Conservation (phyloP, 768 basidiomycete genomes). For the Trametes villosa region DNA sequence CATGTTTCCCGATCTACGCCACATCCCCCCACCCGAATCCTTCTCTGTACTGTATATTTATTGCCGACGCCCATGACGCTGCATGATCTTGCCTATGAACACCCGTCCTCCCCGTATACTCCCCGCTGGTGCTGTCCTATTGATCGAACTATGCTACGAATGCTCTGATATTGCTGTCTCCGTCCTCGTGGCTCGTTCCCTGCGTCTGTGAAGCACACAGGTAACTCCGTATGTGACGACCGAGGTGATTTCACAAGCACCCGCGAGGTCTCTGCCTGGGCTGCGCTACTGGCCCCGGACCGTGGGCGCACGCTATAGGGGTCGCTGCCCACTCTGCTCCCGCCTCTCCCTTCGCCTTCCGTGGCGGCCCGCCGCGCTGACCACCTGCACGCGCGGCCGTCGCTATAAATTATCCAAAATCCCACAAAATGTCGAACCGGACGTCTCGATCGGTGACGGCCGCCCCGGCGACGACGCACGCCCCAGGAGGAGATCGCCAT, state of each 20-base stretch:
- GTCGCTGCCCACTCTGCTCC: constrained; percentile 8
- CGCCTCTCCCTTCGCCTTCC: constrained; percentile 8
- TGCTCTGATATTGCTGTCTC: constrained; percentile 13
- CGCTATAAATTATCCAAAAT: constrained; percentile 27
- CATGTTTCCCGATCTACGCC: background rate
- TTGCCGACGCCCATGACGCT: constrained; percentile 18
- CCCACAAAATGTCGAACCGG: constrained; percentile 32
- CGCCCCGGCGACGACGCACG: no score
- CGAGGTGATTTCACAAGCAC: constrained; percentile 16
- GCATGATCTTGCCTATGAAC: constrained; percentile 20
- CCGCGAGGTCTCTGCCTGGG: background rate
- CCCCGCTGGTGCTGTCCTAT: background rate
- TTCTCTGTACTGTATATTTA: constrained; percentile 21
- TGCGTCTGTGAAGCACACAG: constrained; percentile 28
- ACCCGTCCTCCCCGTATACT: background rate
- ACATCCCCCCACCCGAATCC: constrained; percentile 1
- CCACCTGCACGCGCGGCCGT: constrained; percentile 8
- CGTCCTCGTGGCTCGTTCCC: constrained; percentile 21
- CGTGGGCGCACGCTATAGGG: constrained; percentile 19
- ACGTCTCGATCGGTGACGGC: constrained; percentile 9
- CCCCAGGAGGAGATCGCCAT: constrained; percentile 18
- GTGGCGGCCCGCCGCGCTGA: constrained; percentile 11
- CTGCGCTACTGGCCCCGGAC: constrained; percentile 15
- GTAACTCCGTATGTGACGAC: constrained; percentile 24
- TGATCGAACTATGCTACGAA: constrained; percentile 16